These are phyloP conservation scores for Salix koriyanagi DNA, from an alignment of 345 rosid species.

Conservation along the genomic window DNA sequence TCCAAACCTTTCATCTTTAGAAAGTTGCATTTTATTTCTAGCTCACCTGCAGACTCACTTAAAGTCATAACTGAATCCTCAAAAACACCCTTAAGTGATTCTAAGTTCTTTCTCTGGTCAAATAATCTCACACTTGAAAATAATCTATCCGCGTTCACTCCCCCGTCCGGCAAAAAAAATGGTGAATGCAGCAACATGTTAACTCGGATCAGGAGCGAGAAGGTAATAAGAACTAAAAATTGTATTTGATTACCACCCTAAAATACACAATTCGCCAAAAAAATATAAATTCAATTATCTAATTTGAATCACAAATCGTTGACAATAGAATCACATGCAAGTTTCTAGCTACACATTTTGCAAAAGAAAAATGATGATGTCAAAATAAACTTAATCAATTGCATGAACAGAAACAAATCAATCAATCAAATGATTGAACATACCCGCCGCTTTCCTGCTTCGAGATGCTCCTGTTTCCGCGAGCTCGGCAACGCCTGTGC, in stretches of 20 bases:
- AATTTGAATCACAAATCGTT: background rate
- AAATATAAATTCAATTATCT: background rate
- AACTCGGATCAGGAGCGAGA: background rate
- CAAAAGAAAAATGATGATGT: background rate
- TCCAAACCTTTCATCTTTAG: background rate
- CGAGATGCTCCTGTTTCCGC: slow-evolving; percentile 75
- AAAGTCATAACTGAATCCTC: background rate
- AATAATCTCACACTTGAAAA: background rate
- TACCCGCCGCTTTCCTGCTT: slow-evolving; percentile 97
- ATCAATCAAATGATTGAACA: background rate
- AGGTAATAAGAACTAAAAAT: background rate
- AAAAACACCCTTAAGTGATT: background rate
- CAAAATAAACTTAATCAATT: background rate
- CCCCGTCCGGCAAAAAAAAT: background rate
- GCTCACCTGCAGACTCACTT: background rate
- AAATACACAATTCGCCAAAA: background rate
- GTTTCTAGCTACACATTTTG: background rate
- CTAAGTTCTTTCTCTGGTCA: background rate
- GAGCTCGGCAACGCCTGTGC: slow-evolving; percentile 79
- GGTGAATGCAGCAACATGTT: background rate
- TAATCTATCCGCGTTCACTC: background rate
- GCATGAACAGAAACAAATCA: background rate
- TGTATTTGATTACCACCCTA: background rate
- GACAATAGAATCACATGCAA: background rate
- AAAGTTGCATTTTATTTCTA: background rate